Base-by-base conservation (phyloP, 495 filamentous ascomycete genomes). In the Melanomma pulvis-pyrius region DNA sequence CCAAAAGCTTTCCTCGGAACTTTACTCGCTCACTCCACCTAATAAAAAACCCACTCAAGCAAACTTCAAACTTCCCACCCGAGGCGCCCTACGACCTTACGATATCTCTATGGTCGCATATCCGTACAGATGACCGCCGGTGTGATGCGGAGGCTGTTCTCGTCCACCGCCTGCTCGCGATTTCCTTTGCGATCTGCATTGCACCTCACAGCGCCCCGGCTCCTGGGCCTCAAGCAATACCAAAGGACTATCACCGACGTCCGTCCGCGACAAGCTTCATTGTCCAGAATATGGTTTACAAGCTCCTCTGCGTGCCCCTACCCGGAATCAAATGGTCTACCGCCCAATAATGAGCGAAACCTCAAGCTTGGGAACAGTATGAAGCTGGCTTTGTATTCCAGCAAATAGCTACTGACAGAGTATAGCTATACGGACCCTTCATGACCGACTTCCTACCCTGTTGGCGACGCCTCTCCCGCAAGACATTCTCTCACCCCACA, bases 311-410 rank as follows among this genome's bases (percentile, higher is more conserved):
- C 63, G 21, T 50, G 56, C 21, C 50, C 29, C 12, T 59, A 12
- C 25, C 66, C 69, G 22, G 63, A 64, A 1, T 41, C 29, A 17
- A 32, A 29, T 25, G 69, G 69, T 39, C 78, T 83, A 15, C 77
- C 81, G 58, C 78, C 80, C 1, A 88, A 88, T 8, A 86, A 92
- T 77, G 87, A 94, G 73, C 86, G 93, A 36, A 93, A 89, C 46
- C 73, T 96, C 51, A 93, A 94, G 75, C 87, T 98, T 1, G 93
- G 94, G 58, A 93, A 90, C 72, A 97, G 92, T 92, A 79, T 30
- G 51, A 36, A n/a, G 17, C 17, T n/a, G 21, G 21, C 15, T 9
- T 8, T 34, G n/a, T 34, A 54, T 34, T 59, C 28, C 34, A 21
- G 21, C 32, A 68, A 41, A 46, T 28, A 29, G n/a, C 4, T 55